Conservation (phyloP, 495 filamentous ascomycete genomes). For the Oleoguttula mirabilis region DNA sequence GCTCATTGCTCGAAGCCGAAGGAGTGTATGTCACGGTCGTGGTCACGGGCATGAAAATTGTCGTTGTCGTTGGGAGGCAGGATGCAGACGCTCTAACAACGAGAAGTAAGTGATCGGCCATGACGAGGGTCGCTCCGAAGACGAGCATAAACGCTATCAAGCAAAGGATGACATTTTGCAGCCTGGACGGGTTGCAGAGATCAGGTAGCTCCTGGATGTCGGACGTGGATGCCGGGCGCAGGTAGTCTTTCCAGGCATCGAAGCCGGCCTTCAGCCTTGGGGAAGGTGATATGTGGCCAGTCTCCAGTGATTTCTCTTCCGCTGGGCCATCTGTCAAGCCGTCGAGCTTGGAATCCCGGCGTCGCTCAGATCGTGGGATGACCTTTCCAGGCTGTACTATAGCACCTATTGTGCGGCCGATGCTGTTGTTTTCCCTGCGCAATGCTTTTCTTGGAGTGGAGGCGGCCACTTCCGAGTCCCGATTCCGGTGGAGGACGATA, state of each 20-base stretch:
- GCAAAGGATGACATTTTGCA: neutral
- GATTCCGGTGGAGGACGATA: too few species aligned
- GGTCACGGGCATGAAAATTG: conserved; percentile 16
- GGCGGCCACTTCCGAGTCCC: too few species aligned
- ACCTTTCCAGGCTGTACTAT: too few species aligned
- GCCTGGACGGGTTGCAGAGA: neutral
- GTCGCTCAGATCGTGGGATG: too few species aligned
- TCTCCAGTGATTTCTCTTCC: too few species aligned
- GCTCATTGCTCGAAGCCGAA: conserved; percentile 2
- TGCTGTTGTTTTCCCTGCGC: too few species aligned
- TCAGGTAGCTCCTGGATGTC: neutral
- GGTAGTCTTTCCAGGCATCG: neutral
- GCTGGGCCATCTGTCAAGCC: too few species aligned
- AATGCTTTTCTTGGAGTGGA: too few species aligned
- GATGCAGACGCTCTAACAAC: conserved; percentile 10
- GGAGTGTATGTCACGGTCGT: neutral
- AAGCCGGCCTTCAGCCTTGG: neutral
- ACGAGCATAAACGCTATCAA: conserved; percentile 10
- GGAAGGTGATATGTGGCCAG: neutral
- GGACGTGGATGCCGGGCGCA: neutral
- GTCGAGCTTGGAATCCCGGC: too few species aligned
- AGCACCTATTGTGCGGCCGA: too few species aligned
- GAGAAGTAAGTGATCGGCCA: conserved; percentile 17
- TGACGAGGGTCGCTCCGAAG: conserved; percentile 7
- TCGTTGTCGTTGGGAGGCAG: conserved; percentile 11